phyloP scores from a whole-genome alignment of 2,329 filamentous ascomycete species.

The Colletotrichum karsti region DNA sequence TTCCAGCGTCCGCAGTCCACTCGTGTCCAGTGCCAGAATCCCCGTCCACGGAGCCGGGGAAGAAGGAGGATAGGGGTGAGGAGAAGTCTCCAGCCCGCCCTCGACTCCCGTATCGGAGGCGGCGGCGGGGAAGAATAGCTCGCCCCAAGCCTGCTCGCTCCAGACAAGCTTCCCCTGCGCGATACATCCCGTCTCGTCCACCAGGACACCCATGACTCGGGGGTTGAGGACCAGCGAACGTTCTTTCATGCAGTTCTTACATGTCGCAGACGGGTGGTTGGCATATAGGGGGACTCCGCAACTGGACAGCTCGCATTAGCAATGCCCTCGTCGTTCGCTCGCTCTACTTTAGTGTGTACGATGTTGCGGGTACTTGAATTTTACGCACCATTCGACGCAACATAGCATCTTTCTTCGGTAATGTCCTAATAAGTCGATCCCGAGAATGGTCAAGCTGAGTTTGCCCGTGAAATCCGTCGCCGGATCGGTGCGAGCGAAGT shows the following conservation, averaged over 20 bases:
- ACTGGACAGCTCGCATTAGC: conserved; percentile 36
- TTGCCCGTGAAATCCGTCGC: conserved; percentile 48
- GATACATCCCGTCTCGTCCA: conserved; percentile 65
- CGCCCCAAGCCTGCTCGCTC: conserved; percentile 59
- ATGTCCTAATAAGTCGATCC: conserved; percentile 38
- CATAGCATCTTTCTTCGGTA: conserved; percentile 45
- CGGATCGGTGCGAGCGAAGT: conserved; percentile 44
- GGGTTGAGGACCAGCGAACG: conserved; percentile 47
- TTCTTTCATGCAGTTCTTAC: conserved; percentile 45
- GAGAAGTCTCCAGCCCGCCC: background rate
- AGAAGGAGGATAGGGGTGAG: background rate
- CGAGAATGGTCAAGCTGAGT: conserved; percentile 42
- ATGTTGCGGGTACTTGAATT: background rate
- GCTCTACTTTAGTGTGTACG: background rate
- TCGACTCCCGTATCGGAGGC: background rate
- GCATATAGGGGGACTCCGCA: conserved; percentile 63
- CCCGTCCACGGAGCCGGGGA: conserved; percentile 41
- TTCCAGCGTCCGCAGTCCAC: conserved; percentile 57
- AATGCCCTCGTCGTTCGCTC: no score
- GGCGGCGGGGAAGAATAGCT: conserved; percentile 38
- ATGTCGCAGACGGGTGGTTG: conserved; percentile 50
- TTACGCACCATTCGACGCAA: conserved; percentile 49
- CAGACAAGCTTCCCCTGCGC: conserved; percentile 61
- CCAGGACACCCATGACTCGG: conserved; percentile 46
- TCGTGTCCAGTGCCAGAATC: conserved; percentile 37